phyloP scores from a whole-genome alignment of 495 filamentous ascomycete genomes.

The Lophium mytilinum region DNA sequence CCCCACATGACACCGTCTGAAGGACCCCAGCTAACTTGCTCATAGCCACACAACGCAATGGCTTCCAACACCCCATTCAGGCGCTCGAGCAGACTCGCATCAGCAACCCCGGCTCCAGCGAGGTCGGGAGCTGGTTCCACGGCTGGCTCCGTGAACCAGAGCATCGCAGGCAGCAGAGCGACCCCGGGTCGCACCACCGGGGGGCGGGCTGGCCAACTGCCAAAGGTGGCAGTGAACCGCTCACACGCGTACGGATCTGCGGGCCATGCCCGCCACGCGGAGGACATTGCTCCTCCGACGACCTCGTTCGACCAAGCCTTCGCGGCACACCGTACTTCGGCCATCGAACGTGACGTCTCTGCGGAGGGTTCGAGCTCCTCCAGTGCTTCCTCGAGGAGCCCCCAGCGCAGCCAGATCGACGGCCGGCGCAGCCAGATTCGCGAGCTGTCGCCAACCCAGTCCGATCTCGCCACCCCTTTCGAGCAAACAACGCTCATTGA shows the following conservation, averaged over 20 bases:
- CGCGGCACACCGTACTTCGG: conserved; percentile 1
- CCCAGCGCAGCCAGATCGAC: background rate
- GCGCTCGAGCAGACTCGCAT: conserved; percentile 2
- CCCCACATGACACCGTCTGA: background rate
- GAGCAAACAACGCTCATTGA: background rate
- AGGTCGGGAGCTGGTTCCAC: background rate
- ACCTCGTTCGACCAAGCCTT: conserved; percentile 19
- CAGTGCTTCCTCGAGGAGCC: background rate
- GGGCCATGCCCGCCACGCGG: conserved; percentile 3
- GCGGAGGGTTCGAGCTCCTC: background rate
- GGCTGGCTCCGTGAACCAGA: background rate
- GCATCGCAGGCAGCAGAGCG: background rate
- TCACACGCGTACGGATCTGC: conserved; percentile 17
- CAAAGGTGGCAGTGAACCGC: conserved; percentile 7
- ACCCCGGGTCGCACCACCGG: background rate
- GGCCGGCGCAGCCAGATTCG: background rate
- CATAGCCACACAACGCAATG: background rate
- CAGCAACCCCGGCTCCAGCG: background rate
- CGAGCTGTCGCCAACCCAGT: background rate
- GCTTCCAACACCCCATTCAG: background rate
- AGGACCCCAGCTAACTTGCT: background rate
- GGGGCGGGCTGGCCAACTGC: conserved; percentile 7
- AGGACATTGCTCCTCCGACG: conserved; percentile 4
- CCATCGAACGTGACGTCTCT: conserved; percentile 9
- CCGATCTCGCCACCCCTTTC: background rate